phyloP scores from a whole-genome alignment of 345 rosid genomes.

The Lumnitzera racemosa region DNA sequence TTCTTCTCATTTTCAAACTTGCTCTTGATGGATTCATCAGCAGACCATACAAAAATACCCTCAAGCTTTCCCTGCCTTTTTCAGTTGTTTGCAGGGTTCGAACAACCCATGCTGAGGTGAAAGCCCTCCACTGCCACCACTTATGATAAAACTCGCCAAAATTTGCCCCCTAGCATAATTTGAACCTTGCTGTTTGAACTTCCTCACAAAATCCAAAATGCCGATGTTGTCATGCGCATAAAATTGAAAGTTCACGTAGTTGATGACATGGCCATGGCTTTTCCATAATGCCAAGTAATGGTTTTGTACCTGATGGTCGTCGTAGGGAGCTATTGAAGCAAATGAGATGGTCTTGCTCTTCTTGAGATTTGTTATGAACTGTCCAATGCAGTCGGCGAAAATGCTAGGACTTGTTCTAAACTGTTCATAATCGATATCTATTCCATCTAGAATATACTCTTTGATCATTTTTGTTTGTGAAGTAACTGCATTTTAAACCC shows the following conservation, averaged over 20 bases:
- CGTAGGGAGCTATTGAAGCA: constrained; percentile 42
- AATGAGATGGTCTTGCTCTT: constrained; percentile 17
- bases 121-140: constrained; percentile 26
- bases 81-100: constrained; percentile 25
- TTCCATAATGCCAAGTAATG: constrained; percentile 39
- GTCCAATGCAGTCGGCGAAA: constrained; percentile 32
- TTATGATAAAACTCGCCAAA: constrained; percentile 19
- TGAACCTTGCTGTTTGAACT: constrained; percentile 21
- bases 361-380: constrained; percentile 25
- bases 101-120: constrained; percentile 24
- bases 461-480: constrained; percentile 29
- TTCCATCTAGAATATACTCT: constrained; percentile 26
- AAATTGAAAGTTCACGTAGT: constrained; percentile 43
- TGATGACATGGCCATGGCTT: constrained; percentile 26
- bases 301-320: constrained; percentile 28
- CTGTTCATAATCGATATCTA: constrained; percentile 36
- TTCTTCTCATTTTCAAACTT: constrained; percentile 24
- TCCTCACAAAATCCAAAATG: constrained; percentile 19
- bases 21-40: constrained; percentile 25
- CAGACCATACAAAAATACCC: constrained; percentile 36
- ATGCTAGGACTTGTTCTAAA: constrained; percentile 24
- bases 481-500: constrained; percentile 33
- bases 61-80: constrained; percentile 19
- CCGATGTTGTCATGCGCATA: constrained; percentile 28
- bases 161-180: constrained; percentile 24